Evolutionary conservation across 768 basidiomycete genomes (phyloP), one percentile per base, ranked within the genome.

Genomic region (Trichaptum fuscoviolaceum): DNA sequence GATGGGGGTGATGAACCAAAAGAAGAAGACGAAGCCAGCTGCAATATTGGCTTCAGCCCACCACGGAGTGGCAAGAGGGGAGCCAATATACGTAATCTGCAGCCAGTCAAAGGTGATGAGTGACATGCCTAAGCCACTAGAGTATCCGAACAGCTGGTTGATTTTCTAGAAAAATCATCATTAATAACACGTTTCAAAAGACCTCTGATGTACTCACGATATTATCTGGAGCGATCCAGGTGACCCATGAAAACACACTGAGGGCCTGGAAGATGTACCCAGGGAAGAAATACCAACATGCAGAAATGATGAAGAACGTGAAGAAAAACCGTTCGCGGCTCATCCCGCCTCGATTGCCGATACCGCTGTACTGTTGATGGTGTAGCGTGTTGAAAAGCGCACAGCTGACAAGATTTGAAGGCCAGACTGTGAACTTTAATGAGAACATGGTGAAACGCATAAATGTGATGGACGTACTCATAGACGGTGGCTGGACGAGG

Each of bases 71-170:
- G 89, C 87, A 62, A 93, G 85, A 0, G 92, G 92, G 26, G 85
- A 86, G 62, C 75, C 72, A 7, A 77, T 73, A 66, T 72, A 80
- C 9, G 76, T 67, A 67, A 89, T 85, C 73, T 91, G 87, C 2
- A 87, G 80, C 92, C 92, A 94, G 70, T 93, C 92, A 73, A 94
- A 92, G 34, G 91, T 91, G 71, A 92, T 74, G 67, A 91, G 72
- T 68, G 88, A 87, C 88, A 92, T 91, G 27, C 87, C 87, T 71
- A 88, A 73, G 12, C 81, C 80, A 23, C 63, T 69, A 36, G 69
- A 65, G 61, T 74, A 75, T 35, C 92, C 91, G 69, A 93, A 93
- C 72, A 93, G 75, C 71, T 90, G 86, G 74, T 92, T 93, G 71
- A 94, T 83, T 17, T 61, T 70, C 72, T 62, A 35, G 17, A 73